phyloP scores from a whole-genome alignment of 768 basidiomycete genomes.

The Xerocomellus dryophilus region DNA sequence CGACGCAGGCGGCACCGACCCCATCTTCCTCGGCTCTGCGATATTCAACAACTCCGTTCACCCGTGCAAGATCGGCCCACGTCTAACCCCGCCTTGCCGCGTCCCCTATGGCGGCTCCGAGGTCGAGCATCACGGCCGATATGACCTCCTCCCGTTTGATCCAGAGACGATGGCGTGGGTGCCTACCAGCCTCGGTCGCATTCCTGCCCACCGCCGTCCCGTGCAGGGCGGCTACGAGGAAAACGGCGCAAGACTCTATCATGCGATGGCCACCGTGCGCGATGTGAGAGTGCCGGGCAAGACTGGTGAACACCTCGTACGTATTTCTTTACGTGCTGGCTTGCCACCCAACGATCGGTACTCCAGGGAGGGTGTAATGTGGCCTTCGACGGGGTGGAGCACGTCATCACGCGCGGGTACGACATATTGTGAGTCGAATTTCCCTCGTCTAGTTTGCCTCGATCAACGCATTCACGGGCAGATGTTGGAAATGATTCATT shows the following conservation, averaged over 20 bases:
- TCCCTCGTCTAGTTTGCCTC: background rate
- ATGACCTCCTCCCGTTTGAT: conserved; percentile 71
- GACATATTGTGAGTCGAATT: conserved; percentile 39
- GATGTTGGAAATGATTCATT: conserved; percentile 37
- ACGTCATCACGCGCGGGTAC: conserved; percentile 38
- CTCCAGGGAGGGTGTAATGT: conserved; percentile 42
- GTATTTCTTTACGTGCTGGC: conserved; percentile 16
- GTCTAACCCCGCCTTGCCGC: conserved; percentile 47
- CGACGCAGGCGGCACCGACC: conserved; percentile 54
- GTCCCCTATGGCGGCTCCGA: conserved; percentile 68
- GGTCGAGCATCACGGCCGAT: conserved; percentile 59
- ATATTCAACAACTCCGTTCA: conserved; percentile 65
- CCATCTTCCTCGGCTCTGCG: conserved; percentile 73
- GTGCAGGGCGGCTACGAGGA: conserved; percentile 79
- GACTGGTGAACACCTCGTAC: conserved; percentile 64
- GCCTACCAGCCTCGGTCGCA: conserved; percentile 51
- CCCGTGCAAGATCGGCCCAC: conserved; percentile 76
- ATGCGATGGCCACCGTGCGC: conserved; percentile 53
- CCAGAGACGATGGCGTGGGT: conserved; percentile 74
- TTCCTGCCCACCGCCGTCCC: conserved; percentile 55
- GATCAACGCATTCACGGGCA: conserved; percentile 10
- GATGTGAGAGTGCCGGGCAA: conserved; percentile 70
- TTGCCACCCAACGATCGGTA: background rate
- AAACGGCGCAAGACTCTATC: conserved; percentile 61
- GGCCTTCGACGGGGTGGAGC: conserved; percentile 40